Evolutionary conservation across 306 rosid species (phyloP).

Genomic region (Vigna hirtella): DNA sequence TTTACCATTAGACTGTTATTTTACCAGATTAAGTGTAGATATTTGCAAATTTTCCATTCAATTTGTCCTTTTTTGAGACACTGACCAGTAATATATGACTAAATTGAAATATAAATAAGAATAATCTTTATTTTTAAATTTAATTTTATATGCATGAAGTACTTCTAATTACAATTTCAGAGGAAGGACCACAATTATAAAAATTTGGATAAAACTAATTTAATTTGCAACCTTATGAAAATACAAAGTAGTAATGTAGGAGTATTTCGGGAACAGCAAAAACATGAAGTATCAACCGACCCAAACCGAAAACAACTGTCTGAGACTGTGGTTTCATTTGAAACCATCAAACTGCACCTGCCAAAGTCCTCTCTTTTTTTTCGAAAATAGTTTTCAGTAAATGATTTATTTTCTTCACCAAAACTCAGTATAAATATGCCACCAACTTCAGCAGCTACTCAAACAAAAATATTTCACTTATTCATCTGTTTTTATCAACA

Average conservation of each 20-base stretch:
- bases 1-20: too few relatives aligned
- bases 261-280: constrained; percentile 29
- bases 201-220: too few relatives aligned
- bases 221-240: background rate
- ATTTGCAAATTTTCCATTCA: too few relatives aligned
- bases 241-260: constrained; percentile 2
- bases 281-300: constrained; percentile 38
- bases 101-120: too few relatives aligned
- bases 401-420: constrained; percentile 5
- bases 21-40: too few relatives aligned
- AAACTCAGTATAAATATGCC: constrained; percentile 54
- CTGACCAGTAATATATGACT: too few relatives aligned
- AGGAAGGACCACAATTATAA: too few relatives aligned
- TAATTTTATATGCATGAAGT: too few relatives aligned
- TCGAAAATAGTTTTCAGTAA: background rate
- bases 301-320: constrained; percentile 54
- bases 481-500: background rate
- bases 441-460: constrained; percentile 43
- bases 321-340: constrained; percentile 47
- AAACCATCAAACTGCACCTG: constrained; percentile 65
- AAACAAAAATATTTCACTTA: constrained; percentile 35
- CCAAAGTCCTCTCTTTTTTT: constrained; percentile 1
- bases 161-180: too few relatives aligned
- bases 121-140: too few relatives aligned
- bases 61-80: too few relatives aligned